Conservation (phyloP, 176 grass and related monocot species). For the Oryza glaberrima region DNA sequence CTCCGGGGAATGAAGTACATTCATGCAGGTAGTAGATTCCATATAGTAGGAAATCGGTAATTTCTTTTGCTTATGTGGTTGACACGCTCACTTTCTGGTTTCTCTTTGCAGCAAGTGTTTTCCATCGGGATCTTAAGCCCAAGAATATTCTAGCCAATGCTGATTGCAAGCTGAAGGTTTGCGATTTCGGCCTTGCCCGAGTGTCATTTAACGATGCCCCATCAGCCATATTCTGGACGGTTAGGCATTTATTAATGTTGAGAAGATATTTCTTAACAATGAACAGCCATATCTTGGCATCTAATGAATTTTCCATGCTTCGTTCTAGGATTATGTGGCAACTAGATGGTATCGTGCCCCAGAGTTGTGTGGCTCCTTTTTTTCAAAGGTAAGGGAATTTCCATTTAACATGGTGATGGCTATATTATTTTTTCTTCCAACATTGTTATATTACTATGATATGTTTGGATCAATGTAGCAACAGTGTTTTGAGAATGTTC, state of each 20-base stretch:
- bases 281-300: slow-evolving; percentile 14
- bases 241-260: slow-evolving; percentile 46
- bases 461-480: not conserved
- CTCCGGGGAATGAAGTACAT: slow-evolving; percentile 91
- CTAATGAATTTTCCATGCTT: slow-evolving; percentile 33
- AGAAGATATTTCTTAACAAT: not conserved
- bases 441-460: slow-evolving; percentile 13
- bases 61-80: not conserved
- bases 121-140: slow-evolving; percentile 93
- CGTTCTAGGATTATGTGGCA: slow-evolving; percentile 81
- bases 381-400: slow-evolving; percentile 72
- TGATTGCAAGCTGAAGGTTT: slow-evolving; percentile 89
- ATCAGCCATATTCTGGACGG: slow-evolving; percentile 96
- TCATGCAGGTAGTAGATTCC: slow-evolving; percentile 69
- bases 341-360: slow-evolving; percentile 97
- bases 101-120: slow-evolving; percentile 73
- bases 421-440: not conserved
- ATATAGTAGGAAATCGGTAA: not conserved
- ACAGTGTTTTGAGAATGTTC: not conserved
- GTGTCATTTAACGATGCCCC: slow-evolving; percentile 90
- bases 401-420: not conserved
- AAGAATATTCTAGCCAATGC: slow-evolving; percentile 98
- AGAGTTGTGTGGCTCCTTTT: slow-evolving; percentile 92
- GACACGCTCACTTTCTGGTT: slow-evolving; percentile 16
- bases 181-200: slow-evolving; percentile 89